Conservation (phyloP, 1,139 yeast genomes). For the Taphrina deformans region DNA sequence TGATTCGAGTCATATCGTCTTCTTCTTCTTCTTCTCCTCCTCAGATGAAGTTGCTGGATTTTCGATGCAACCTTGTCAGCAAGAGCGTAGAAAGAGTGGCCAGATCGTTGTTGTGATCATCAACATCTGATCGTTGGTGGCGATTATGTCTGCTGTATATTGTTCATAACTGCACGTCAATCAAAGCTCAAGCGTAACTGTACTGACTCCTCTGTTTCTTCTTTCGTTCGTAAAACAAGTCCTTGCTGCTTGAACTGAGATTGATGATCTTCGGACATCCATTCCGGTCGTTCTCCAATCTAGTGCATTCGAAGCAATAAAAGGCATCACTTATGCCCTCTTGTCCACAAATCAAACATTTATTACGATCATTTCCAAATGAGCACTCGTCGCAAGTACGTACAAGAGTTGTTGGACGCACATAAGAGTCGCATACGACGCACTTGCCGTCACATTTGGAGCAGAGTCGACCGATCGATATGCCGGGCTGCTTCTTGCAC, state of each 20-base stretch:
- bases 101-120: too few relatives aligned
- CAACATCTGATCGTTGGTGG: too few relatives aligned
- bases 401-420: constrained; percentile 70
- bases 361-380: constrained; percentile 61
- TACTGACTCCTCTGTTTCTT: constrained; percentile 41
- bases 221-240: constrained; percentile 63
- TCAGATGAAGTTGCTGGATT: too few relatives aligned
- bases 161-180: neutral
- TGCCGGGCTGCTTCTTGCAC: constrained; percentile 86
- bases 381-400: constrained; percentile 85
- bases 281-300: constrained; percentile 76
- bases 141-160: neutral
- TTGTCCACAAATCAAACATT: constrained; percentile 74
- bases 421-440: constrained; percentile 86
- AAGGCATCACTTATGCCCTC: constrained; percentile 59
- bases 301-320: constrained; percentile 84
- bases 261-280: constrained; percentile 89
- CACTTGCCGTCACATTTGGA: constrained; percentile 89
- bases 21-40: too few relatives aligned
- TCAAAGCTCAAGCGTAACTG: constrained; percentile 6
- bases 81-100: too few relatives aligned
- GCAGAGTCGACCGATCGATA: constrained; percentile 67
- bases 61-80: too few relatives aligned
- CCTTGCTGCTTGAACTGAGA: constrained; percentile 72
- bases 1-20: too few relatives aligned